Evolutionary conservation across 768 basidiomycete genomes (phyloP).

Genomic region (Leccinum olivaceopallidum): DNA sequence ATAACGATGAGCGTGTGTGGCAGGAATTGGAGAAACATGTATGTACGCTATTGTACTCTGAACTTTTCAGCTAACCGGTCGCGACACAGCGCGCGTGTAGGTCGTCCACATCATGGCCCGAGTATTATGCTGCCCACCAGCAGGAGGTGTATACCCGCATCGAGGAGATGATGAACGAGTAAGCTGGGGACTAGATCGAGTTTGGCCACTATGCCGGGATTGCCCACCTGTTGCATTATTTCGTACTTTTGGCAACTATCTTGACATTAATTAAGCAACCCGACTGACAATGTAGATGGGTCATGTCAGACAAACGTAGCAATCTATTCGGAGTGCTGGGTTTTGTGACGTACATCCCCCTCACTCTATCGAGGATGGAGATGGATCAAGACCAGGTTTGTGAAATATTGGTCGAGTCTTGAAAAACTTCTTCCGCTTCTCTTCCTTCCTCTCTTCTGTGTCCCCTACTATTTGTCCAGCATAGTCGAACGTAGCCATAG

Average conservation of each 20-base stretch:
- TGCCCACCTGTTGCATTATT: not conserved
- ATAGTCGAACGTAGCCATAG: constrained; percentile 81
- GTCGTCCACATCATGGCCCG: constrained; percentile 47
- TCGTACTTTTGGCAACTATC: constrained; percentile 5
- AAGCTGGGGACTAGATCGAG: constrained; percentile 11
- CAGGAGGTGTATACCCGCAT: constrained; percentile 44
- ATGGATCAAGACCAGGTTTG: constrained; percentile 21
- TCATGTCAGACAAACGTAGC: constrained; percentile 6
- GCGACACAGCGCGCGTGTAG: constrained; percentile 39
- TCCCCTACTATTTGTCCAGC: constrained; percentile 63
- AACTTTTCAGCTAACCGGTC: constrained; percentile 1
- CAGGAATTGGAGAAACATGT: constrained; percentile 48
- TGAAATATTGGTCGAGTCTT: constrained; percentile 56
- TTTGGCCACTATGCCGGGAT: not conserved
- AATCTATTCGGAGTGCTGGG: constrained; percentile 16
- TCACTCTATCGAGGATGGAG: constrained; percentile 23
- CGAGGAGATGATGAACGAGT: constrained; percentile 30
- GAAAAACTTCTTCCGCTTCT: constrained; percentile 80
- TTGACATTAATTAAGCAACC: constrained; percentile 3
- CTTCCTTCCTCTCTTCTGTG: constrained; percentile 52
- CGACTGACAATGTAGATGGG: not conserved
- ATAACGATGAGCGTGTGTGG: constrained; percentile 54
- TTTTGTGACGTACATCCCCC: constrained; percentile 13
- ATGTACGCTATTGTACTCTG: constrained; percentile 13
- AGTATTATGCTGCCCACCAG: constrained; percentile 49